Evolutionary conservation across 306 rosid species (phyloP).

Genomic region (Hippophae rhamnoides): DNA sequence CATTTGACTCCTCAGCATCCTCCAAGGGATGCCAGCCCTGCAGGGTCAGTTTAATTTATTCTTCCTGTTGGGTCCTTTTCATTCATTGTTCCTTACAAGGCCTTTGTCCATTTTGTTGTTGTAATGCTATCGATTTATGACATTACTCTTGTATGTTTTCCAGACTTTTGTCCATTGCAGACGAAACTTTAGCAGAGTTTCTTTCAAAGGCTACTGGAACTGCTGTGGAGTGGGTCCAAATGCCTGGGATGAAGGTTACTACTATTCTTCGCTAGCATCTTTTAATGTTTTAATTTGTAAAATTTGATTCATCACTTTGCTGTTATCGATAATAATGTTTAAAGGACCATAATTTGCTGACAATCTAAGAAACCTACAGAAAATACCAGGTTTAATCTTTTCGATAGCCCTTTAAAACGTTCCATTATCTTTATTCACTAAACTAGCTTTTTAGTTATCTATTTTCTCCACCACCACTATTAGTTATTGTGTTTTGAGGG

Average conservation of each 20-base stretch:
- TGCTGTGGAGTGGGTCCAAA: constrained; percentile 99
- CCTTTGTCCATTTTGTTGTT: not conserved
- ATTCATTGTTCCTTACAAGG: not conserved
- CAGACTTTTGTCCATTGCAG: constrained; percentile 99
- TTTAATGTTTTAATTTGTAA: constrained; percentile 2
- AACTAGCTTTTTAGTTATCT: not conserved
- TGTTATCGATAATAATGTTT: constrained; percentile 11
- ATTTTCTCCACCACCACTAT: too few species aligned
- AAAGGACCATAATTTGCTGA: constrained; percentile 22
- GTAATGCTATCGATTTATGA: constrained; percentile 18
- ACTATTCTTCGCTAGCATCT: constrained; percentile 3
- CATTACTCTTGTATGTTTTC: constrained; percentile 20
- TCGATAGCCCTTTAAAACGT: not conserved
- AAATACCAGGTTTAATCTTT: not conserved
- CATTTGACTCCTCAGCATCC: constrained; percentile 95
- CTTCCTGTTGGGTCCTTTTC: constrained; percentile 16
- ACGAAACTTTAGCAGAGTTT: constrained; percentile 99
- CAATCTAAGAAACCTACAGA: constrained; percentile 29
- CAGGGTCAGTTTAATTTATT: constrained; percentile 54
- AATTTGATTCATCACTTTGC: constrained; percentile 10
- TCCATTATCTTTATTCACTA: not conserved
- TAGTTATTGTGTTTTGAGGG: too few species aligned
- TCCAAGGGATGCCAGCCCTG: constrained; percentile 99
- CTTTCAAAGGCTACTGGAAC: constrained; percentile 99
- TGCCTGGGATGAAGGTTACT: constrained; percentile 99